These are phyloP conservation scores for Pichia californica DNA, from an alignment of 805 yeast species.

Conservation along the genomic window DNA sequence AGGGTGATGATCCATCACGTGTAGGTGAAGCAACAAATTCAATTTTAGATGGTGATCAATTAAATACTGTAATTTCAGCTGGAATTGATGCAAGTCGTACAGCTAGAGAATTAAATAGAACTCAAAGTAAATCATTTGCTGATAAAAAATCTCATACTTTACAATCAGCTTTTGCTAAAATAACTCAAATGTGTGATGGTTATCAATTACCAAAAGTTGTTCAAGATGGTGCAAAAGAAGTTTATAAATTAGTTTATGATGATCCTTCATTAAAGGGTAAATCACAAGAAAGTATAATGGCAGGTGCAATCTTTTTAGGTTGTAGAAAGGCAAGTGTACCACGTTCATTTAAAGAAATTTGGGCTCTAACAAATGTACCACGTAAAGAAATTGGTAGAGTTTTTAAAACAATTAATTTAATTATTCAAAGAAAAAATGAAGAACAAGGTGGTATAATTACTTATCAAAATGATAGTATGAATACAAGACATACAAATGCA, in stretches of 20 bases:
- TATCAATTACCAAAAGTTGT: conserved; percentile 91
- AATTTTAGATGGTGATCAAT: conserved; percentile 80
- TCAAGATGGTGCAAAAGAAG: conserved; percentile 96
- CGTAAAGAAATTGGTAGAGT: conserved; percentile 92
- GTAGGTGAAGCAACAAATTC: conserved; percentile 98
- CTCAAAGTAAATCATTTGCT: conserved; percentile 78
- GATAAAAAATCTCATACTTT: conserved; percentile 85
- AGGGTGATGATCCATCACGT: conserved; percentile 98
- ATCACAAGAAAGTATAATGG: conserved; percentile 90
- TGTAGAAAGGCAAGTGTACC: conserved; percentile 92
- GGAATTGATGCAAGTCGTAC: conserved; percentile 78
- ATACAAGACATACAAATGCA: conserved; percentile 82
- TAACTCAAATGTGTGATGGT: conserved; percentile 95
- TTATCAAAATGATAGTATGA: conserved; percentile 42
- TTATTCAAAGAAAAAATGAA: conserved; percentile 50
- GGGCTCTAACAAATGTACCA: conserved; percentile 91
- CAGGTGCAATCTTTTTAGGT: conserved; percentile 91
- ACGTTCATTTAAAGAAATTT: conserved; percentile 90
- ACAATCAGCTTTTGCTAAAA: conserved; percentile 82
- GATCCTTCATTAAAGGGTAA: conserved; percentile 83
- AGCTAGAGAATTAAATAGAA: conserved; percentile 86
- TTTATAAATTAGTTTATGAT: conserved; percentile 84
- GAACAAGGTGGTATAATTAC: conserved; percentile 37
- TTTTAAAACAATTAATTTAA: conserved; percentile 67
- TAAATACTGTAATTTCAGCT: conserved; percentile 85